Base-by-base conservation (phyloP, 2,329 filamentous ascomycete genomes). In the Hymenoscyphus albidus region DNA sequence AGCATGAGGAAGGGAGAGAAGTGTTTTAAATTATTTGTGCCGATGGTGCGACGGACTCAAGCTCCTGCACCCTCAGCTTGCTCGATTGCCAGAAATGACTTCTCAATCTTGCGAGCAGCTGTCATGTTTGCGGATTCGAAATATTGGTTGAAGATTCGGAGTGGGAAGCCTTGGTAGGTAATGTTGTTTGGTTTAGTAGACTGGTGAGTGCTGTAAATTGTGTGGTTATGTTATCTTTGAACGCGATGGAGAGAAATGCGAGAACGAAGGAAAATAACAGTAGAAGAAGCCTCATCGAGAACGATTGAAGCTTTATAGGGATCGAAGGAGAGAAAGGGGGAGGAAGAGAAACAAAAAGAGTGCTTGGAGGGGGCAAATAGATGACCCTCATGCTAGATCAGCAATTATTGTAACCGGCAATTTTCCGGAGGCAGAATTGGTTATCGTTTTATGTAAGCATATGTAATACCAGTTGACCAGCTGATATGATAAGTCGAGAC, bases 1-100 rank as follows among this genome's bases (percentile, higher is more conserved):
- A 97, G 90, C 93, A 98, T 97, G 56, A 97, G 83, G 79, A 98
- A 97, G 0, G 94, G 95, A 14, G 88, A 91, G 77, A 98, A 89
- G 81, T 96, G 92, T 74, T 88, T 87, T 27, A 98, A 83, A 70
- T 90, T 84, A 5, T 90, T 84, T 0, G 92, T 96, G 70, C 94
- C 94, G 70, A 98, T 91, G 54, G 91, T 93, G 65, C 94, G 88
- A 68, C 94, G 87, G 14, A 98, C 94, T 67, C 88, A 85, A 5
- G 94, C 94, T 64, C 95, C 94, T 0, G 88, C 92, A 55, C 94
- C 94, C 77, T 98, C 94, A 35, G 91, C 81, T 77, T 96, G 91
- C 78, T 97, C 92, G 65, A 89, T 78, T 66, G 94, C 94, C 56
- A 92, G 83, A 78, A 97, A 93, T 70, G 90, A 87, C 78, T 93